Conservation (phyloP, 306 rosid species). For the Coriaria nepalensis region DNA sequence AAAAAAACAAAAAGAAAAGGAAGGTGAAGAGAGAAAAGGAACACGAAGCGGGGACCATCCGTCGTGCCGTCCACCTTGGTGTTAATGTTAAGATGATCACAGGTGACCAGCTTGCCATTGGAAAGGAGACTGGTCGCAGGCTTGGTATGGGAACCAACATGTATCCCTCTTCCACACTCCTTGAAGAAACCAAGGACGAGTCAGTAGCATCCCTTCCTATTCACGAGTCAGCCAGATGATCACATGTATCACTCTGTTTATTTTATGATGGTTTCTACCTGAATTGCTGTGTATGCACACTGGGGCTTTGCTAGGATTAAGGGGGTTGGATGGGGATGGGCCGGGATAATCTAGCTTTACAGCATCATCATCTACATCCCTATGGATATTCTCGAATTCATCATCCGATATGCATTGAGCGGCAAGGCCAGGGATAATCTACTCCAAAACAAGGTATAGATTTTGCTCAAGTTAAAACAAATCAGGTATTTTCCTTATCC, state of each 20-base stretch:
- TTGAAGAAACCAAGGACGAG: constrained; percentile 57
- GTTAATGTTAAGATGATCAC: constrained; percentile 96
- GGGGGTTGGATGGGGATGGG: constrained; percentile 97
- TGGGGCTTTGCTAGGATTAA: constrained; percentile 57
- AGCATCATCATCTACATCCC: constrained; percentile 64
- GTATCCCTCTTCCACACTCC: constrained; percentile 95
- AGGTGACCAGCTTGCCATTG: constrained; percentile 86
- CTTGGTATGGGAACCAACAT: constrained; percentile 97
- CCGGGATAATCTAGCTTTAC: constrained; percentile 73
- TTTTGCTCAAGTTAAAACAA: not conserved
- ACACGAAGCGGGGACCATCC: constrained; percentile 26
- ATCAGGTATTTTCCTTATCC: not conserved
- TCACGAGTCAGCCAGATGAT: no score
- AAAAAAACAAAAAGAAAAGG: not conserved
- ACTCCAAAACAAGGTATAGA: constrained; percentile 43
- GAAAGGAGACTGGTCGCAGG: constrained; percentile 85
- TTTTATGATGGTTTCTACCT: constrained; percentile 39
- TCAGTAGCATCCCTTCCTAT: constrained; percentile 41
- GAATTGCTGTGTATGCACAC: constrained; percentile 69
- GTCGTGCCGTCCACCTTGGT: constrained; percentile 65
- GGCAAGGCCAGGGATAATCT: constrained; percentile 81
- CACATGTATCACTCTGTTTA: no score
- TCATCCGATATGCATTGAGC: constrained; percentile 51
- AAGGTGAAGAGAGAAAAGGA: not conserved
- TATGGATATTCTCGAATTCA: constrained; percentile 52